These are phyloP conservation scores for Aureobasidium mangrovei DNA, from an alignment of 2,329 filamentous ascomycete genomes.

Conservation along the genomic window DNA sequence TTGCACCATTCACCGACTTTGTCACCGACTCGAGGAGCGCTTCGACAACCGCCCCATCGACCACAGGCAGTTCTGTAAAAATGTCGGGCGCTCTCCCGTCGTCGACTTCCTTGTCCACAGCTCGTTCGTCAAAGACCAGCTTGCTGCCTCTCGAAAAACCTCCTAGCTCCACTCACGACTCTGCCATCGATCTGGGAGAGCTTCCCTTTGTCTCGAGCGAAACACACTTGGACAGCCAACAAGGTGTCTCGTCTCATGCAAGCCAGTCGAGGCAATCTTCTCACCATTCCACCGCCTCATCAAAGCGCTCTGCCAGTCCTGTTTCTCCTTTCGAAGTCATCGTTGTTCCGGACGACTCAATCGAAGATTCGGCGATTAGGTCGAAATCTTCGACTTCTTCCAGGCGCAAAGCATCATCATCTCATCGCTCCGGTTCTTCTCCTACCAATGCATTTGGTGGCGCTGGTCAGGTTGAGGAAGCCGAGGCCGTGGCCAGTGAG, in stretches of 20 bases:
- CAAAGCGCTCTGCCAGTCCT: not conserved
- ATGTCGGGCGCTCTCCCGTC: slow-evolving; percentile 21
- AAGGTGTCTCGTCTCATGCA: too few relatives aligned
- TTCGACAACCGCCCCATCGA: not conserved
- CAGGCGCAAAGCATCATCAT: not conserved
- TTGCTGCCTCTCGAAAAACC: not conserved
- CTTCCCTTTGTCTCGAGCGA: too few relatives aligned
- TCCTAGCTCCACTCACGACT: not conserved
- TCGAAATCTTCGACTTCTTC: not conserved
- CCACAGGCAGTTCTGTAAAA: not conserved
- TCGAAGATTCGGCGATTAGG: not conserved
- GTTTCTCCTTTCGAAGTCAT: not conserved
- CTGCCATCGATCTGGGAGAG: not conserved
- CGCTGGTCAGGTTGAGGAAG: not conserved
- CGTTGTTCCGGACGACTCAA: not conserved
- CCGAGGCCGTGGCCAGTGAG: not conserved
- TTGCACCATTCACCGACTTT: not conserved
- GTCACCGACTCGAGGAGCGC: not conserved
- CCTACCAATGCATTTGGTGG: too few relatives aligned
- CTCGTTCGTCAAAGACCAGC: not conserved
- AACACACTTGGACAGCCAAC: not conserved
- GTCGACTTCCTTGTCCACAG: not conserved
- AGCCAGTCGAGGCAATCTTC: not conserved
- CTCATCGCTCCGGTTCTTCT: not conserved
- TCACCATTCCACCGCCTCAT: not conserved